Conservation (phyloP, 129 eudicot species). For the Artemisia tridentata region DNA sequence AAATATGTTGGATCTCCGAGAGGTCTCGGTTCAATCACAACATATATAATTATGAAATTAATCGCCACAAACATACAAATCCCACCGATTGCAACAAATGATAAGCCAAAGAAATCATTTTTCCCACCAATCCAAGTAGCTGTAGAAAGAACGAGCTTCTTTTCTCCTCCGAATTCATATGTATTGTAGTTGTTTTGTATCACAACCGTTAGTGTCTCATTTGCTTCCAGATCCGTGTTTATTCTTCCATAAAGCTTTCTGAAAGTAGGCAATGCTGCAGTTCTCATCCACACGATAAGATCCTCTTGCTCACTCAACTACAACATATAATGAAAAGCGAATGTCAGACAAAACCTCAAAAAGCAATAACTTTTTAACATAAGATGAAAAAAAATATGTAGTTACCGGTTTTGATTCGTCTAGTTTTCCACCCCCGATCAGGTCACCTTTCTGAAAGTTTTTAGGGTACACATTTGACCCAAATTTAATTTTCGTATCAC, state of each 20-base stretch:
- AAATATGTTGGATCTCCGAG: constrained; percentile 82
- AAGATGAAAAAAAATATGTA: not conserved
- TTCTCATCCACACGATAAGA: constrained; percentile 94
- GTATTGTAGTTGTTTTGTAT: constrained; percentile 92
- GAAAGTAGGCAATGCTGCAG: constrained; percentile 77
- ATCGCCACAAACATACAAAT: constrained; percentile 53
- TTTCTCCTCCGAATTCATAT: constrained; percentile 65
- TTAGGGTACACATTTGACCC: constrained; percentile 76
- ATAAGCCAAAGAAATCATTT: constrained; percentile 64
- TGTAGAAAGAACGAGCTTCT: constrained; percentile 74
- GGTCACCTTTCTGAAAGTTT: constrained; percentile 66
- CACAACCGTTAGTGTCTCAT: constrained; percentile 53
- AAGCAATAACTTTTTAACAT: not conserved
- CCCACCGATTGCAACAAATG: constrained; percentile 60
- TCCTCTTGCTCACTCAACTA: constrained; percentile 90
- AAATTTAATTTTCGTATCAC: constrained; percentile 63
- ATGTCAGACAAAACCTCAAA: not conserved
- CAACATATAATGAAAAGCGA: not conserved
- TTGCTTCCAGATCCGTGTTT: constrained; percentile 60
- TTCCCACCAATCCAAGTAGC: constrained; percentile 88
- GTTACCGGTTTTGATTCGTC: constrained; percentile 67
- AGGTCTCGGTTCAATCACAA: constrained; percentile 75
- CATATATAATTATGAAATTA: constrained; percentile 44
- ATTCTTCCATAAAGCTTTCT: constrained; percentile 85
- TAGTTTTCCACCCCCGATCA: constrained; percentile 74